Percentiles rank a stretch among this genome's conserved stretches.
Conservation (phyloP, 257 asterid species). For the Solanum virginianum region DNA sequence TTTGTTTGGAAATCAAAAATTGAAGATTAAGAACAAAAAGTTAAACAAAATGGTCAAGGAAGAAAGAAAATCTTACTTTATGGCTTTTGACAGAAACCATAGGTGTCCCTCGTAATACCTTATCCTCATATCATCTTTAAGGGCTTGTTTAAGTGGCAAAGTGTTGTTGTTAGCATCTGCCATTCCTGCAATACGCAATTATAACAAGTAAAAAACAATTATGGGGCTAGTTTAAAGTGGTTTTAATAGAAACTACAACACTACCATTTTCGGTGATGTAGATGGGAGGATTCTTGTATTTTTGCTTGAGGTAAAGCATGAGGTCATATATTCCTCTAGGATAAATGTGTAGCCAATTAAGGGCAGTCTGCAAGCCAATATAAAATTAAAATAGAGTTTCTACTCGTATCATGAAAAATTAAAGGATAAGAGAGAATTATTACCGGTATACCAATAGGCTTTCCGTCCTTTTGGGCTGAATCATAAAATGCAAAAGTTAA, state of each 20-base stretch:
- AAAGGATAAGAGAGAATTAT: not conserved
- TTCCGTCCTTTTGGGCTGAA: conserved; percentile 12
- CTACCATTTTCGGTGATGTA: conserved; percentile 18
- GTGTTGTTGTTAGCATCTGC: conserved; percentile 9
- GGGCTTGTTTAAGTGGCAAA: conserved; percentile 8
- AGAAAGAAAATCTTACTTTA: conserved; percentile 7
- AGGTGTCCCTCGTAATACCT: conserved; percentile 13
- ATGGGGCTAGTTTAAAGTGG: not conserved
- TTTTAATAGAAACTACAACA: not conserved
- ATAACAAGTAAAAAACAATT: too few relatives aligned
- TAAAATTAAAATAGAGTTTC: not conserved
- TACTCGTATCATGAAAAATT: not conserved
- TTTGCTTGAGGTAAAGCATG: conserved; percentile 13
- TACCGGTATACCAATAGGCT: conserved; percentile 6
- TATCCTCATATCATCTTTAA: conserved; percentile 8
- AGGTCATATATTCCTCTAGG: conserved; percentile 17
- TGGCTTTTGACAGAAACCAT: conserved; percentile 16
- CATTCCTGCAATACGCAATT: not conserved
- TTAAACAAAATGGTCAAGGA: too few relatives aligned
- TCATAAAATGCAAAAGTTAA: not conserved
- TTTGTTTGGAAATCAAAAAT: too few relatives aligned
- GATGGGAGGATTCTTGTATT: conserved; percentile 16
- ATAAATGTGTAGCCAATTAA: conserved; percentile 14
- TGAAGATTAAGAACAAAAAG: too few relatives aligned
- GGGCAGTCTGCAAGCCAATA: conserved; percentile 3